Base-by-base conservation (phyloP, 192 early-diverging fungal genomes). In the Linnemannia exigua region DNA sequence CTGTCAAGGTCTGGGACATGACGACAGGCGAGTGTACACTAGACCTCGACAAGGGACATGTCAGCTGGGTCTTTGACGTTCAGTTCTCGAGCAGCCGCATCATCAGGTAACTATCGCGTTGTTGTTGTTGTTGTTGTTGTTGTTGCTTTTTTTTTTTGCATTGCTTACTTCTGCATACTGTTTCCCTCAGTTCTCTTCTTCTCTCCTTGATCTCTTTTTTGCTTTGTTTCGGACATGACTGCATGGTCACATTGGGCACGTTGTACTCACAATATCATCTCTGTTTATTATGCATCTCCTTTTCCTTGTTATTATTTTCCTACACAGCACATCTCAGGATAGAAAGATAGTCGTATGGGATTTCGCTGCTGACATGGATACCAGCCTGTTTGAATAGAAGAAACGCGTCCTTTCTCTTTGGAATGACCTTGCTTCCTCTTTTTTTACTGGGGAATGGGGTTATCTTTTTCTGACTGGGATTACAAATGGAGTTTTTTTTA, bases 51-150 rank as follows among this genome's bases (percentile, higher is more conserved):
- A 88, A 93, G 41, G 95, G 93, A 33, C 97, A 98, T 87, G 93
- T 93, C 8, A 97, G 96, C 81, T 98, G 97, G 97, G 96, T 99
- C 12, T 99, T 99, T 93, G 96, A 99, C 87, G 95, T 99, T 15
- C 95, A 96, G 78, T 96, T 97, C 80, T 94, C 94, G 68, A 86
- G 89, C 14, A 94, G 91, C 52, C 94, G 92, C 73, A 97, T 99
- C 71, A 93, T 99, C 72, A 95, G 91, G 91, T 91, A 75, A 70
- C 25, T 19, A 38, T 31, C 51, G 51, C 35, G 17, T 36, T 35
- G 5, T 35, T 22, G 0, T 44, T 48, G 15, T 67, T 66, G 16
- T 76, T 7, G 20, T 9, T 75, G 8, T 25, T 5, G 22, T 66
- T 75, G 6, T 11, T 58, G 51, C 20, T n/a, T 28, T 11, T 25